Percentiles rank a stretch among this genome's conserved stretches.
Conservation (phyloP, 1,139 yeast species). For the Saccharomyces uvarum region DNA sequence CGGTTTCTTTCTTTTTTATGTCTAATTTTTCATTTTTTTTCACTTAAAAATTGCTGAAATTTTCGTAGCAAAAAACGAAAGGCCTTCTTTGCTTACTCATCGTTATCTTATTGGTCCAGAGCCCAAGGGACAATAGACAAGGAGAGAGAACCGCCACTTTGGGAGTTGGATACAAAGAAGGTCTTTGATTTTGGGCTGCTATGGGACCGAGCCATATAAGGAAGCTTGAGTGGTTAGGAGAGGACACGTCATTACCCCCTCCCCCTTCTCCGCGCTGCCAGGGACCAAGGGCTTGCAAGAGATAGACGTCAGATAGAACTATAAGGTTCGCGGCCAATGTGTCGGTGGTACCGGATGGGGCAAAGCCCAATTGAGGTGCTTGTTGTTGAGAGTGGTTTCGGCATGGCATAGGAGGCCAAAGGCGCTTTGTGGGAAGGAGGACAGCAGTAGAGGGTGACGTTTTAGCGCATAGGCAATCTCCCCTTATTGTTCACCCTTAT, state of each 20-base stretch:
- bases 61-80: neutral
- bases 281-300: neutral
- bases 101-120: neutral
- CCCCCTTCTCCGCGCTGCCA: neutral
- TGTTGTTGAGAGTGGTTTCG: neutral
- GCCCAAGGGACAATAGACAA: neutral
- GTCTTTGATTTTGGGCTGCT: neutral
- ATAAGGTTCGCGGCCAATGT: neutral
- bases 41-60: neutral
- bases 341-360: neutral
- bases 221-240: neutral
- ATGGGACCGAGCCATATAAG: neutral
- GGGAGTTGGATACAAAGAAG: neutral
- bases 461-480: neutral
- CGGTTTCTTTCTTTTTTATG: neutral
- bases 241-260: neutral
- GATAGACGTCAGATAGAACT: neutral
- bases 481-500: slow-evolving; percentile 1
- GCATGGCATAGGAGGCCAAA: neutral
- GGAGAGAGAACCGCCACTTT: too few species aligned
- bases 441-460: neutral
- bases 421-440: neutral
- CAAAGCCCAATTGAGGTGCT: neutral
- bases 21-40: neutral
- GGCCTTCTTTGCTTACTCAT: neutral